Base-by-base conservation (phyloP, 2,329 filamentous ascomycete species). In the Cladorrhinum sp. region DNA sequence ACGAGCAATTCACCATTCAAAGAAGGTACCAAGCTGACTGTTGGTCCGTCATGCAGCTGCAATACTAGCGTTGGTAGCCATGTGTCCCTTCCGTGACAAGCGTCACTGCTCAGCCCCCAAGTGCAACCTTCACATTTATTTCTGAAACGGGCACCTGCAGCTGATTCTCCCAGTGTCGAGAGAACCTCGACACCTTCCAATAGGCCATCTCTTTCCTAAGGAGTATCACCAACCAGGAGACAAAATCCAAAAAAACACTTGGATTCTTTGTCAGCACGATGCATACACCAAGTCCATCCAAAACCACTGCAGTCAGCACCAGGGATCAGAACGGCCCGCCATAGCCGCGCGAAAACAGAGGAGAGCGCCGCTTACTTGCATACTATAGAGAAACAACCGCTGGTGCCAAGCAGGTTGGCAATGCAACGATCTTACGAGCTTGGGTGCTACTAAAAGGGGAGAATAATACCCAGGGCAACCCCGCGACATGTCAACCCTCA, bases 31-130 rank as follows among this genome's bases (percentile, higher is more conserved):
- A 54, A 16, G n/a, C 18, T 57, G 42, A 20, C 24, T 50, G 55
- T 50, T 57, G 55, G 46, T 50, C 46, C 26, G 18, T 49, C 30
- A 5, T 18, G 51, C 8, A 54, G 14, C 23, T 30, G 55, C 39
- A 30, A 48, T 36, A 18, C 39, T 48, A 28, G 51, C 23, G 20
- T 21, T 10, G 36, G 16, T 54, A 36, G 57, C 24, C 30, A 16
- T n/a, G 14, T 33, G 51, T 42, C 49, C 57, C 14, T 51, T 59
- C 48, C 8, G 30, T 18, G 6, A 48, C 30, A 59, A 46, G 56
- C 57, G 33, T n/a, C 50, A 21, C 5, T 51, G 10, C 48, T n/a
- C 48, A 14, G 10, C 48, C 20, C 18, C 50, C 16, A 30, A 28
- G 26, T 28, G 26, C 39, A 52, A n/a, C 18, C 50, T n/a, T 10